Base-by-base conservation (phyloP, 805 yeast genomes). In the Metschnikowia kunwiensis region DNA sequence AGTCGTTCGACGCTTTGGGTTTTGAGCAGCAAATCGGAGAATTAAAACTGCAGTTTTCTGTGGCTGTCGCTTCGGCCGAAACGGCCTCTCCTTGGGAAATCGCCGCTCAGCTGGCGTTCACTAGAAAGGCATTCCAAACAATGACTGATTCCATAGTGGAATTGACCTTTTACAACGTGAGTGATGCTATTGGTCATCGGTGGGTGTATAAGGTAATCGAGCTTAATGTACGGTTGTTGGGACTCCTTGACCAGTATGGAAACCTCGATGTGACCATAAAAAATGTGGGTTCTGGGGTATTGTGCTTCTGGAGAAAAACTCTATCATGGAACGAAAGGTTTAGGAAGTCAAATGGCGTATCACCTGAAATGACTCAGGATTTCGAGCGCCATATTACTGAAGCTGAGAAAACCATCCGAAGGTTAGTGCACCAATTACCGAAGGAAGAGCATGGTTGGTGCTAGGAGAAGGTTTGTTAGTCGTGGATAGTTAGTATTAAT, bases 151-250 rank as follows among this genome's bases (percentile, higher is more conserved):
- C 23, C 4, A 11, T 34, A 10, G 11, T n/a, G 2, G 32, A 34
- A 11, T 21, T 34, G 16, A 13, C 16, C 7, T 14, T 12, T 15
- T 34, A 27, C 19, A 11, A 10, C 18, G 5, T 22, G 5, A 26
- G 27, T 16, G 16, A 18, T 4, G 27, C 14, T 5, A 10, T 12
- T 5, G 37, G 27, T 10, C 24, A 27, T 15, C 31, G 27, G 9
- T 27, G 20, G 31, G 17, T 23, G 8, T 34, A 27, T 23, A 34
- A 27, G 13, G 12, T 34, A 11, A 23, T 27, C 9, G 37, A 34
- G 16, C 37, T 34, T 17, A 23, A 34, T 17, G 13, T 27, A 12
- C 32, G 32, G 27, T 23, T 26, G 11, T 27, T 27, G 20, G 27
- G 17, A 6, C 14, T 34, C n/a, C 37, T 11, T 6, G 28, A 34